Conservation (phyloP, 176 grass and related monocot genomes). For the Aegilops umbellulata region DNA sequence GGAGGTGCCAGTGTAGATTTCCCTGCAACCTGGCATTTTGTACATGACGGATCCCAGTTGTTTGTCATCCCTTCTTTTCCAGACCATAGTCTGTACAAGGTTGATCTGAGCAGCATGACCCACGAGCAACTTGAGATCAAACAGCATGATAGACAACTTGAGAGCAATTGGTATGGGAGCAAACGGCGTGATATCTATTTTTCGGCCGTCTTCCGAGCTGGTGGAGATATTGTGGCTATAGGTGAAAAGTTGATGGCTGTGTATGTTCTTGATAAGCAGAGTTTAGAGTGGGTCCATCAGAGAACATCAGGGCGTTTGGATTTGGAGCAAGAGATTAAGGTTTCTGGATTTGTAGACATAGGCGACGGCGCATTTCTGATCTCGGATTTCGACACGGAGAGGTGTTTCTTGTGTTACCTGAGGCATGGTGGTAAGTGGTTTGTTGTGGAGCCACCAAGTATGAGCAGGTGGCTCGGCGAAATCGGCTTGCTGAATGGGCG, state of each 20-base stretch:
- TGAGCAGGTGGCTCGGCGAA: not conserved
- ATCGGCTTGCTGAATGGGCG: not conserved
- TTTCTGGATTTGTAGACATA: conserved; percentile 22
- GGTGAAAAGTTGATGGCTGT: not conserved
- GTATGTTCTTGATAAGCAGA: not conserved
- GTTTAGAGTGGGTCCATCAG: not conserved
- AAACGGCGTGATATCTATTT: not conserved
- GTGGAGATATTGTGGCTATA: not conserved
- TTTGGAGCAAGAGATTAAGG: not conserved
- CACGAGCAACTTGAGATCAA: too few species aligned
- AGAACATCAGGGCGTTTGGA: not conserved
- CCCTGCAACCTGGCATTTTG: conserved; percentile 11
- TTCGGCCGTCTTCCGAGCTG: not conserved
- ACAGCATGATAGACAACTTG: too few species aligned
- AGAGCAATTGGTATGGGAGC: too few species aligned
- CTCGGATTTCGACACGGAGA: not conserved
- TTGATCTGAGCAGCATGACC: not conserved
- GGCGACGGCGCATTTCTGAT: not conserved
- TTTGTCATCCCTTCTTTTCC: conserved; percentile 13
- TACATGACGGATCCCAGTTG: not conserved
- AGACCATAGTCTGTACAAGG: not conserved
- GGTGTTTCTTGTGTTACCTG: not conserved
- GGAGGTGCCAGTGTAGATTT: not conserved
- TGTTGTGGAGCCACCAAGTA: not conserved
- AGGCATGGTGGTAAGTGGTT: not conserved